Evolutionary conservation across 2,329 filamentous ascomycete genomes (phyloP), one percentile per base, ranked within the genome.

Genomic region (Colletotrichum godetiae): DNA sequence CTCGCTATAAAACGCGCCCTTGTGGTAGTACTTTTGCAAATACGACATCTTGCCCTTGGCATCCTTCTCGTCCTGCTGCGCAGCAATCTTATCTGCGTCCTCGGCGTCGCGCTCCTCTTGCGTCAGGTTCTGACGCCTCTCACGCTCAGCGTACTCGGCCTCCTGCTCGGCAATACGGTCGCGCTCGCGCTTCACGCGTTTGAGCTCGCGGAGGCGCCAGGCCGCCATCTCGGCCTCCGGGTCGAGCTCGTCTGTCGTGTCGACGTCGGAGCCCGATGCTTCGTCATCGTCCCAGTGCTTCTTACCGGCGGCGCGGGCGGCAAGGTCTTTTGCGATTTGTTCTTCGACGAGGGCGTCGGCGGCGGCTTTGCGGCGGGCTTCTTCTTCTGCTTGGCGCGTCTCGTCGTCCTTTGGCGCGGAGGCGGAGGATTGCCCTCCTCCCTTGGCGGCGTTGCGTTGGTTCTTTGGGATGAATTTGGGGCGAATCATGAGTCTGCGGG

Each of bases 1-100:
- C 65, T 95, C 94, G 76, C 93, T 93, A 86, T 94, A 98, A 86
- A 98, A 99, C 19, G 97, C 97, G 61, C 97, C 97, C 84, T 95
- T 96, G 87, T 99, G 97, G 83, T 94, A 95, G 85, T 98, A 99
- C 81, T 95, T 95, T 80, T 98, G 95, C 93, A 98, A 94, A 82
- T 92, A 98, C 2, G 90, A 90, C 88, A 97, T 94, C 83, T 96
- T 93, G 66, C 95, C 95, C 74, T 93, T 92, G 63, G 87, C 83
- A 74, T 93, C 91, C 78, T 94, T 94, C 75, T 97, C 95, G 75
- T 93, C 93, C 77, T 93, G 91, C 83, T 98, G 96, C 76, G 88
- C 87, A 1, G 92, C 92, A 22, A 98, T 85, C 81, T 91, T 94
- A 63, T 89, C 93, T 56, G 92, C 90, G 82, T 99, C 97, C 81